phyloP scores from a whole-genome alignment of 768 basidiomycete genomes.

The Panus rudis region DNA sequence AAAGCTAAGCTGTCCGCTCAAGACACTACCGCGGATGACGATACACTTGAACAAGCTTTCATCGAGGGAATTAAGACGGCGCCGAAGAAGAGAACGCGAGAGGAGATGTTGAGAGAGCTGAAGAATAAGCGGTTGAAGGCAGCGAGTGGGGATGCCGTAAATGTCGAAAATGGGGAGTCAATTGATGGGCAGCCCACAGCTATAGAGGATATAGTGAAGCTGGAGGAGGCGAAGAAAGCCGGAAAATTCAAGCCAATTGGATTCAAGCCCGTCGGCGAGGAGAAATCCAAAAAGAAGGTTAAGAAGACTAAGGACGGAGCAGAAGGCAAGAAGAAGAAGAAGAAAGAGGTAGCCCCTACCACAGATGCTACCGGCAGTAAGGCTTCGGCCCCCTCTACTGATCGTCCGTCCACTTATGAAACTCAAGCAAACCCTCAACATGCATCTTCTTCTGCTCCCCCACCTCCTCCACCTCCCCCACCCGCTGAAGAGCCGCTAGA shows the following conservation, averaged over 20 bases:
- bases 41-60: slow-evolving; percentile 74
- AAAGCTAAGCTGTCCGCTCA: slow-evolving; percentile 53
- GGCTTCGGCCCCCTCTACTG: neutral
- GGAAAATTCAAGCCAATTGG: slow-evolving; percentile 50
- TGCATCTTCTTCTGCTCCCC: no score
- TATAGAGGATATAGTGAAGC: slow-evolving; percentile 14
- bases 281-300: slow-evolving; percentile 43
- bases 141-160: slow-evolving; percentile 12
- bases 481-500: slow-evolving; percentile 37
- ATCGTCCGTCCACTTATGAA: neutral
- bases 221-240: slow-evolving; percentile 31
- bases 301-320: slow-evolving; percentile 35
- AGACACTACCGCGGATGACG: slow-evolving; percentile 60
- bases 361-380: neutral
- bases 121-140: slow-evolving; percentile 52
- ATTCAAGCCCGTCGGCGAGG: slow-evolving; percentile 47
- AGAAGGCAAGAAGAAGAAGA: slow-evolving; percentile 56
- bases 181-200: no score
- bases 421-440: slow-evolving; percentile 17
- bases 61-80: slow-evolving; percentile 31
- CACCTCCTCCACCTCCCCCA: slow-evolving; percentile 15
- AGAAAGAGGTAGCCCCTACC: slow-evolving; percentile 29
- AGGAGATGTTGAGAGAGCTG: slow-evolving; percentile 66
- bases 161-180: slow-evolving; percentile 10
- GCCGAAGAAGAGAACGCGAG: slow-evolving; percentile 69